Conservation (phyloP, 495 filamentous ascomycete species). For the Podospora comata region DNA sequence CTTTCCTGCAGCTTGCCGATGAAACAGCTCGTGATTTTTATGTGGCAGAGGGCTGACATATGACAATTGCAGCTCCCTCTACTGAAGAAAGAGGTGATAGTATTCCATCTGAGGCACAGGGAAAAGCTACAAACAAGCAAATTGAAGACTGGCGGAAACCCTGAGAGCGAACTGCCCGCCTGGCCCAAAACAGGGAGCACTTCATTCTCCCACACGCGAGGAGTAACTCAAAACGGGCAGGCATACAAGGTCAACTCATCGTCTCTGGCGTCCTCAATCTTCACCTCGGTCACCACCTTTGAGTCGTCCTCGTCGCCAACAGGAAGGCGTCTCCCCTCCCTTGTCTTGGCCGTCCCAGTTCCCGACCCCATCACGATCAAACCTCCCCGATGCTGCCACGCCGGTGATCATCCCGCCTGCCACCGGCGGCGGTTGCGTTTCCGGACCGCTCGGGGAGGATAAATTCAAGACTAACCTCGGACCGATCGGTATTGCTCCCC, state of each 20-base stretch:
- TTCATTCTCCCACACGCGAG: background rate
- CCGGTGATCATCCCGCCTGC: conserved; percentile 29
- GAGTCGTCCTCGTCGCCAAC: background rate
- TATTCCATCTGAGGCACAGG: no score
- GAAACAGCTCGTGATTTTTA: no score
- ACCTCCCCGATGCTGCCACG: background rate
- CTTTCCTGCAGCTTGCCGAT: no score
- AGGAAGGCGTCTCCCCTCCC: background rate
- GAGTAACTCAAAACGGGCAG: background rate
- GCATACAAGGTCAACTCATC: background rate
- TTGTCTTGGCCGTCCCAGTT: conserved; percentile 37
- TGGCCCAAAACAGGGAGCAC: no score
- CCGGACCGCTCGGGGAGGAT: conserved; percentile 15
- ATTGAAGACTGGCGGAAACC: no score
- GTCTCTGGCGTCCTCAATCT: background rate
- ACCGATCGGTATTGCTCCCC: conserved; percentile 10
- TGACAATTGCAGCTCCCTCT: no score
- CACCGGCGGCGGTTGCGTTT: conserved; percentile 42
- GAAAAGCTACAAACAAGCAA: no score
- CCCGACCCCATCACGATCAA: conserved; percentile 8
- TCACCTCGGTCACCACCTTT: background rate
- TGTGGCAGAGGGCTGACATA: no score
- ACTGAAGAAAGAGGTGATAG: no score
- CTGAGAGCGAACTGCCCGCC: no score
- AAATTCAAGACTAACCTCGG: conserved; percentile 11